Percentiles rank a stretch among this genome's conserved stretches.
Conservation (phyloP, 345 rosid species). For the Syzygium jambos region DNA sequence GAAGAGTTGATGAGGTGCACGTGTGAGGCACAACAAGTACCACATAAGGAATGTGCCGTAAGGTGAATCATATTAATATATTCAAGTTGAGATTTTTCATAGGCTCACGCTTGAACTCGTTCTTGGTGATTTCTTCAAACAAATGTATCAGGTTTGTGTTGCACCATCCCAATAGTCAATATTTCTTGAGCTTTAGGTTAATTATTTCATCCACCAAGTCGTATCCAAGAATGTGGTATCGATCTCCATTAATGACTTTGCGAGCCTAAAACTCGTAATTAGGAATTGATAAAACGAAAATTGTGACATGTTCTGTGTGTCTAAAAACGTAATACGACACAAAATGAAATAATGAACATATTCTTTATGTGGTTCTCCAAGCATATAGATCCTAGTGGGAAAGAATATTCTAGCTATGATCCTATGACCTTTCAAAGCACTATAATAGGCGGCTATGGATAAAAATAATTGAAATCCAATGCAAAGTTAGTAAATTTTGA, state of each 20-base stretch:
- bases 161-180: background rate
- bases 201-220: background rate
- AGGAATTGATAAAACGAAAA: background rate
- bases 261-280: background rate
- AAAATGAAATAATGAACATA: background rate
- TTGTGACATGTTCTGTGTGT: background rate
- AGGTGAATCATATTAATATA: background rate
- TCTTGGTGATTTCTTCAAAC: rapidly evolving
- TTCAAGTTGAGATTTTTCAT: background rate
- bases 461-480: too few species aligned
- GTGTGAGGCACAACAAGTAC: background rate
- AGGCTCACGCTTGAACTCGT: background rate
- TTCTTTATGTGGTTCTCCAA: background rate
- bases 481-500: background rate
- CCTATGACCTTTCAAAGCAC: too few species aligned
- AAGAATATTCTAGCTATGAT: too few species aligned
- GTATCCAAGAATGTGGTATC: background rate
- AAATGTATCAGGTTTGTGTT: background rate
- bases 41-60: background rate
- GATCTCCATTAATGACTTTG: background rate
- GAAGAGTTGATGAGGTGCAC: background rate
- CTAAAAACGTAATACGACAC: background rate
- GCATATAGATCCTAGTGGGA: background rate
- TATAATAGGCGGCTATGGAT: too few species aligned
- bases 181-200: background rate